Percentiles rank a stretch among this genome's conserved stretches.
Conservation (phyloP, 2,329 filamentous ascomycete species). For the Daldinia sp. region DNA sequence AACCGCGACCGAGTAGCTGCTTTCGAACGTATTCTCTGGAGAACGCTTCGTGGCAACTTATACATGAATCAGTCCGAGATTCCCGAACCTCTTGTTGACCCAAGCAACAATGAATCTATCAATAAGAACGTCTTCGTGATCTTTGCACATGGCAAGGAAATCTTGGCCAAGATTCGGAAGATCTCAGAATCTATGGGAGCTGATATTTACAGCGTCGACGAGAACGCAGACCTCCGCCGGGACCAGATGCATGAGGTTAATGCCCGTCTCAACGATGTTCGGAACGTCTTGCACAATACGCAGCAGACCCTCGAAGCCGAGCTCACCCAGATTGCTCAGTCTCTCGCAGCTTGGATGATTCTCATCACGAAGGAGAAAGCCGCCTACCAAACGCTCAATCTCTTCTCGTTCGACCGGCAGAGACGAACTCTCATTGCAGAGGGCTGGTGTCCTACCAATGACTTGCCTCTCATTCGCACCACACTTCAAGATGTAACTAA, state of each 20-base stretch:
- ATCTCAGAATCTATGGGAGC: conserved; percentile 98
- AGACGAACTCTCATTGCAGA: conserved; percentile 97
- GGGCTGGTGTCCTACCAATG: conserved; percentile 96
- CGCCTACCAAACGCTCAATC: conserved; percentile 93
- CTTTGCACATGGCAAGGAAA: conserved; percentile 98
- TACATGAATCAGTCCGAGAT: conserved; percentile 99
- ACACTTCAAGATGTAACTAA: conserved; percentile 98
- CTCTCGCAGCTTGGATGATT: conserved; percentile 95
- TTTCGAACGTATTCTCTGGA: conserved; percentile 97
- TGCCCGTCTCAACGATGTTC: conserved; percentile 88
- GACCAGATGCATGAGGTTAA: conserved; percentile 99
- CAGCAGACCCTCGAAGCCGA: conserved; percentile 94
- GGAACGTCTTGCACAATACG: conserved; percentile 93
- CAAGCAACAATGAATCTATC: conserved; percentile 89
- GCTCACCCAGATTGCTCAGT: conserved; percentile 91
- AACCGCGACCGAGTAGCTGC: conserved; percentile 90
- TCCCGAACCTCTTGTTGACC: conserved; percentile 90
- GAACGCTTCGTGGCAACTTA: conserved; percentile 94
- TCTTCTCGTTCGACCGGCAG: conserved; percentile 95
- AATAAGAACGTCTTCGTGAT: conserved; percentile 99
- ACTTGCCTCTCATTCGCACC: conserved; percentile 87
- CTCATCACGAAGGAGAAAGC: conserved; percentile 98
- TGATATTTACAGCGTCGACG: conserved; percentile 95
- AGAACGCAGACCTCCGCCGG: conserved; percentile 93
- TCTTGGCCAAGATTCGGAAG: conserved; percentile 98